Evolutionary conservation across 306 rosid species (phyloP).

Genomic region (Rosa multiflora): DNA sequence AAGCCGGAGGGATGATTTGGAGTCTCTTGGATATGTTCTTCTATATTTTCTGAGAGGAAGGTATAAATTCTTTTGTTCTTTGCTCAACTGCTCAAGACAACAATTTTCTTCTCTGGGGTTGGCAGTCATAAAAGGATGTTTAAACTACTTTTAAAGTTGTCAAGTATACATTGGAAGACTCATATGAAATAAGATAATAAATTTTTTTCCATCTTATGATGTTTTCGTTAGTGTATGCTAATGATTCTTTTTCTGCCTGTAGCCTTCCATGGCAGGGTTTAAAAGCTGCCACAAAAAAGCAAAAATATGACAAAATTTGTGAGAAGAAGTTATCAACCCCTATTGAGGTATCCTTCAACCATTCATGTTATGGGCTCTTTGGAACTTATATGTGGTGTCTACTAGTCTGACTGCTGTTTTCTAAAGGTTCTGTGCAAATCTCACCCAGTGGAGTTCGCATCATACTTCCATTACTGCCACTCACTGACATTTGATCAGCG

Average conservation of each 20-base stretch:
- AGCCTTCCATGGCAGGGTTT: constrained; percentile 99
- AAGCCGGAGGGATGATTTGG: constrained; percentile 99
- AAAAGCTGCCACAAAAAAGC: constrained; percentile 97
- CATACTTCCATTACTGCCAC: constrained; percentile 95
- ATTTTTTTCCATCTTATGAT: background rate
- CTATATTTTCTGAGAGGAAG: constrained; percentile 96
- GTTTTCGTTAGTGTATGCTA: background rate
- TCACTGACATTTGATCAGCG: constrained; percentile 91
- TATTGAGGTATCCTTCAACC: constrained; percentile 66
- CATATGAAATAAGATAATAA: background rate
- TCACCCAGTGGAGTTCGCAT: constrained; percentile 93
- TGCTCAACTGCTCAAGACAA: background rate
- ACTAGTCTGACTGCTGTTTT: constrained; percentile 30
- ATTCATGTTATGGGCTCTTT: constrained; percentile 8
- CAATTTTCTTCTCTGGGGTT: background rate
- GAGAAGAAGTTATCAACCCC: constrained; percentile 97
- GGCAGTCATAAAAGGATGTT: background rate
- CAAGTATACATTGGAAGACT: background rate
- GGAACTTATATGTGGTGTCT: constrained; percentile 12
- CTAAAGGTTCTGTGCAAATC: constrained; percentile 84
- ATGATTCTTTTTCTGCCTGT: constrained; percentile 26
- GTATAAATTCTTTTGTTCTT: constrained; percentile 38
- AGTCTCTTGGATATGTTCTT: constrained; percentile 95
- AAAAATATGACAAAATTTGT: constrained; percentile 94
- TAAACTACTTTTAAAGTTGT: background rate